Percentiles rank a stretch among this genome's conserved stretches.
Evolutionary conservation across 805 yeast genomes (phyloP).

Genomic region (Suhomyces prunicola): DNA sequence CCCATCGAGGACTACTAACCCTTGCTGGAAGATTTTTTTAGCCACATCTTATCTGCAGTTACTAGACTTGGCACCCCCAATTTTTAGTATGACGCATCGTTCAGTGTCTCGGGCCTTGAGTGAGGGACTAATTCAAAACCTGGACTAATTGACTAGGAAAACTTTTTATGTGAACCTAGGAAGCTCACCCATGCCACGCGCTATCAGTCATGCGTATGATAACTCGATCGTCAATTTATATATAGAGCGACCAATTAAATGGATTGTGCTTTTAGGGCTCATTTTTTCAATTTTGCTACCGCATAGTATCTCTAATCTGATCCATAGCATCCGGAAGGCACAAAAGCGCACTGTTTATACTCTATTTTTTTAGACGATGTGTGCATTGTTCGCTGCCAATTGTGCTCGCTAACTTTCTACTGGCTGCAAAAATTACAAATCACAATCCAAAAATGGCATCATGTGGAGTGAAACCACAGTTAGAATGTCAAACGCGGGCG

Average conservation of each 20-base stretch:
- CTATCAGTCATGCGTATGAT: too few species aligned
- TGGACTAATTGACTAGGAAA: not conserved
- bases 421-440: conserved; percentile 1
- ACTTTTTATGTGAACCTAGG: too few species aligned
- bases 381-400: not conserved
- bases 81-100: not conserved
- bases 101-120: not conserved
- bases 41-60: not conserved
- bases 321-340: not conserved
- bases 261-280: too few species aligned
- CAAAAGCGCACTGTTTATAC: not conserved
- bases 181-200: too few species aligned
- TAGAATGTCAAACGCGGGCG: not conserved
- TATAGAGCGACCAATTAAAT: too few species aligned
- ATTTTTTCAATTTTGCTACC: too few species aligned
- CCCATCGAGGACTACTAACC: not conserved
- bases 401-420: not conserved
- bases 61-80: too few species aligned
- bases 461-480: not conserved
- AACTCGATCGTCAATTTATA: too few species aligned
- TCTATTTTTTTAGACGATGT: not conserved
- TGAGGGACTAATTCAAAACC: not conserved
- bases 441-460: not conserved
- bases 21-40: not conserved
- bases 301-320: not conserved